Percentiles rank a stretch among this genome's conserved stretches.
These are phyloP conservation scores for Trifolium pratense DNA, from an alignment of 306 rosid species.

Conservation along the genomic window DNA sequence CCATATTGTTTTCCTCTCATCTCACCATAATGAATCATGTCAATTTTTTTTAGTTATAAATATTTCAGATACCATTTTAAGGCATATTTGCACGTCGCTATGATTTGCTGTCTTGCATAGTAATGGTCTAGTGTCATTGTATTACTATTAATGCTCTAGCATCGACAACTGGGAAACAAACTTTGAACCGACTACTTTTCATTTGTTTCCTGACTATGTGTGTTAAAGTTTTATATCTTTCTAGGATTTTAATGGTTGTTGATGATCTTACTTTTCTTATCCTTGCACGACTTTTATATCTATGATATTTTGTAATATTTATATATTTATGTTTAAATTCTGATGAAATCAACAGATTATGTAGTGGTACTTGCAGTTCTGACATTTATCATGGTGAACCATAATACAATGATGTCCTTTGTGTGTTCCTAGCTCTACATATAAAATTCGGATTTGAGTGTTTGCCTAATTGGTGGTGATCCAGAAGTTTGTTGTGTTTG, in stretches of 20 bases:
- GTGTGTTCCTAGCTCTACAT: slow-evolving; percentile 22
- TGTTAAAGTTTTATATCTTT: slow-evolving; percentile 12
- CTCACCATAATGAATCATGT: slow-evolving; percentile 5
- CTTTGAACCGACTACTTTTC: slow-evolving; percentile 17
- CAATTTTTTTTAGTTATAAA: slow-evolving; percentile 9
- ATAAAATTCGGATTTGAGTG: slow-evolving; percentile 29
- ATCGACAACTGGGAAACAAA: slow-evolving; percentile 28
- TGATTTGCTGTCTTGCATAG: slow-evolving; percentile 25
- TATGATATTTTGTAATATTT: slow-evolving; percentile 13
- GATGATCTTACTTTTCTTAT: slow-evolving; percentile 33
- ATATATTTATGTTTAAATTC: slow-evolving; percentile 13
- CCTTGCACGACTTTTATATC: not conserved
- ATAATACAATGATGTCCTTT: slow-evolving; percentile 16
- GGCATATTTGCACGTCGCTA: slow-evolving; percentile 20
- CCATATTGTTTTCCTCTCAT: slow-evolving; percentile 36
- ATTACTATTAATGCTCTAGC: slow-evolving; percentile 26
- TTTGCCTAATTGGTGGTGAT: slow-evolving; percentile 24
- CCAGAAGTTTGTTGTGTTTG: slow-evolving; percentile 34
- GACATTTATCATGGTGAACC: slow-evolving; percentile 29
- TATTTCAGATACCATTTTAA: slow-evolving; percentile 18
- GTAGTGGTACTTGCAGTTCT: slow-evolving; percentile 21
- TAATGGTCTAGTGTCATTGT: slow-evolving; percentile 17
- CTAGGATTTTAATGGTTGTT: slow-evolving; percentile 15
- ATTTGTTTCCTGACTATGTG: slow-evolving; percentile 15
- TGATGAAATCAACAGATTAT: slow-evolving; percentile 12